phyloP scores from a whole-genome alignment of 2,329 filamentous ascomycete species.

The Monilinia vaccinii-corymbosi region DNA sequence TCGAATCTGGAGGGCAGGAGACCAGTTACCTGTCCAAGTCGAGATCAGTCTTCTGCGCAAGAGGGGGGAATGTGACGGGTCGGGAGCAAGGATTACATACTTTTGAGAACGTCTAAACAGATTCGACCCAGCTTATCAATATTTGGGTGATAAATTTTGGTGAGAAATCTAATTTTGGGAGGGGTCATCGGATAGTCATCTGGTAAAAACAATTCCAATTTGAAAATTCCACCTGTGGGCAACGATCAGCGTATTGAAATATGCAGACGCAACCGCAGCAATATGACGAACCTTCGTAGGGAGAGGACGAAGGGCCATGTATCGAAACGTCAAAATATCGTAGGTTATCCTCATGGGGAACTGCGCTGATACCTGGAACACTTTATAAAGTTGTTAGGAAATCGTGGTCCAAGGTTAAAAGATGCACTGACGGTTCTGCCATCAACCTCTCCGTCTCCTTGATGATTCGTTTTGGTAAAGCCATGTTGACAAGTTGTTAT shows the following conservation, averaged over 20 bases:
- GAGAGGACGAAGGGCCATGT: conserved; percentile 82
- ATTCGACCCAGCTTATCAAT: conserved; percentile 97
- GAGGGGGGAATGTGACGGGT: neutral
- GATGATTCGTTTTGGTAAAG: conserved; percentile 90
- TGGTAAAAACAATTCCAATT: conserved; percentile 92
- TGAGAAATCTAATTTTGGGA: conserved; percentile 95
- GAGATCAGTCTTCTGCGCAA: conserved; percentile 14
- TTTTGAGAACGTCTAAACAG: conserved; percentile 94
- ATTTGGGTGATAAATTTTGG: conserved; percentile 98
- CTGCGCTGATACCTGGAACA: conserved; percentile 89
- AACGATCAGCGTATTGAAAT: conserved; percentile 10
- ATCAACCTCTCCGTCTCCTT: conserved; percentile 98
- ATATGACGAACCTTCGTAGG: conserved; percentile 70
- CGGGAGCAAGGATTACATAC: conserved; percentile 40
- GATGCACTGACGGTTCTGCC: conserved; percentile 73
- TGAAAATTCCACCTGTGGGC: conserved; percentile 63
- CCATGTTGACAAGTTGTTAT: conserved; percentile 36
- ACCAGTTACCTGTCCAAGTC: conserved; percentile 76
- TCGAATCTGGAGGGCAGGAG: conserved; percentile 90
- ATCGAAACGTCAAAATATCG: conserved; percentile 98
- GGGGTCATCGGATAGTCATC: conserved; percentile 99
- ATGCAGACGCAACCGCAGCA: neutral
- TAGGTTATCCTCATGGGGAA: conserved; percentile 94
- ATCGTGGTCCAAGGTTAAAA: neutral
- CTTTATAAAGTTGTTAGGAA: conserved; percentile 38